Base-by-base conservation (phyloP, 1,284 basidiomycete species). In the Omphalotus olearius region DNA sequence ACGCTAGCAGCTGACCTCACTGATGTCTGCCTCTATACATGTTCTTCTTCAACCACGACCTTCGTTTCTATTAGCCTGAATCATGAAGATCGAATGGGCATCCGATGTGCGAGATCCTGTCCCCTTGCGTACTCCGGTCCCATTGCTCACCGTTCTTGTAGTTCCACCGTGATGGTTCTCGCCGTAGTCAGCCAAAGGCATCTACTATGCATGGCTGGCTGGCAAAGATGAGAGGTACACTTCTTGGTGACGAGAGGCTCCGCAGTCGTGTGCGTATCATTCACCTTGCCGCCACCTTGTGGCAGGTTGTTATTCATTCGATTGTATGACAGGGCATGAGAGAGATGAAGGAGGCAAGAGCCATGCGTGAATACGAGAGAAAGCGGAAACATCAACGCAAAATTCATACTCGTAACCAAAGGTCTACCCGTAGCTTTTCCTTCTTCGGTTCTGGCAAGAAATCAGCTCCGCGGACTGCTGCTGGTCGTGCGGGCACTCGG, bases 151-250 rank as follows among this genome's bases (percentile, higher is more conserved):
- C 18, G 1, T 26, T 25, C 30, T 44, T 36, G 13, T 56, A 76
- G 69, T 77, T 75, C 61, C 69, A 73, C 57, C 62, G 70, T 42
- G 71, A 82, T 60, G 79, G 80, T 28, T 70, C 73, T 45, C 69
- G 66, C 46, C 72, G 76, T 11, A 66, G 62, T 55, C 73, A 66
- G 42, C 80, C 75, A 51, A 79, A 81, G 46, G 74, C 85, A 11
- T 86, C 83, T 4, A 76, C 75, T 4, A 74, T 87, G 64, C 86
- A 88, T 60, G 86, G 86, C 47, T 88, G 85, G 85, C 71, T 89
- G 54, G 79, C 82, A n/a, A 88, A 88, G 66, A 78, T 83, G 77
- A 77, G 86, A 56, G 87, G 86, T 30, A 88, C 87, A 14, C 69
- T 89, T 44, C 62, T 74, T 23, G 85, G 83, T 33, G 74, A 85